phyloP scores from a whole-genome alignment of 345 rosid genomes.

The Lumnitzera littorea region DNA sequence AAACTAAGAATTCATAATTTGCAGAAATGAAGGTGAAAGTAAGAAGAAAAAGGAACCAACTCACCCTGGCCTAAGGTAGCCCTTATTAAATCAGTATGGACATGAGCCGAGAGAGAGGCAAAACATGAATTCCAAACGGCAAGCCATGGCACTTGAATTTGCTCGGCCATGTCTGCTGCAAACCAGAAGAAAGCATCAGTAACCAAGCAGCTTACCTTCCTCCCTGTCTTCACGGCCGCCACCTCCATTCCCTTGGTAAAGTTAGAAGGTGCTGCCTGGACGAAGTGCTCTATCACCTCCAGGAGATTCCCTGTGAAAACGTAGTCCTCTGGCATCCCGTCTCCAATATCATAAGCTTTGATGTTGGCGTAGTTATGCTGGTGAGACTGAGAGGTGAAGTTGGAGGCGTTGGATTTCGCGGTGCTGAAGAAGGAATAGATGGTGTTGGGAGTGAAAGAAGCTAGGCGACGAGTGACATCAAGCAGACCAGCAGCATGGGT shows the following conservation, averaged over 20 bases:
- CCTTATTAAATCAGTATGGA: conserved; percentile 15
- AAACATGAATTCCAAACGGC: conserved; percentile 15
- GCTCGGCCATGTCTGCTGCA: conserved; percentile 31
- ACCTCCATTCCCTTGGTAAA: conserved; percentile 16
- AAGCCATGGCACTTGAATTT: conserved; percentile 41
- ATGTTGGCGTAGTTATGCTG: conserved; percentile 2
- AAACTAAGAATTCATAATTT: conserved; percentile 4
- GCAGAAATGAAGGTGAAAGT: neutral
- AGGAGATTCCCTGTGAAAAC: conserved; percentile 11
- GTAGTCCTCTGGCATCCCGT: conserved; percentile 28
- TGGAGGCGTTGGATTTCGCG: conserved; percentile 13
- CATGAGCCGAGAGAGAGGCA: too few relatives aligned
- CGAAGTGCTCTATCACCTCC: conserved; percentile 25
- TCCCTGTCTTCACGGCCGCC: conserved; percentile 20
- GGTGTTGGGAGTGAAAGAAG: conserved; percentile 5
- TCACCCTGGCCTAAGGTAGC: neutral
- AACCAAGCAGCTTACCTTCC: conserved; percentile 24
- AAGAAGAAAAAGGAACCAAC: neutral
- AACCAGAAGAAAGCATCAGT: conserved; percentile 46
- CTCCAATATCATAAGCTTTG: conserved; percentile 17
- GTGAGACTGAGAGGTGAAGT: neutral
- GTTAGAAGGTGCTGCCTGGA: conserved; percentile 26
- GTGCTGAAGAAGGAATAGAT: conserved; percentile 32
- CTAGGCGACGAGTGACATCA: conserved; percentile 12
- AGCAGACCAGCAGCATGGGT: conserved; percentile 33